Conservation (phyloP, 2,329 filamentous ascomycete species). For the Sporothrix pallida region DNA sequence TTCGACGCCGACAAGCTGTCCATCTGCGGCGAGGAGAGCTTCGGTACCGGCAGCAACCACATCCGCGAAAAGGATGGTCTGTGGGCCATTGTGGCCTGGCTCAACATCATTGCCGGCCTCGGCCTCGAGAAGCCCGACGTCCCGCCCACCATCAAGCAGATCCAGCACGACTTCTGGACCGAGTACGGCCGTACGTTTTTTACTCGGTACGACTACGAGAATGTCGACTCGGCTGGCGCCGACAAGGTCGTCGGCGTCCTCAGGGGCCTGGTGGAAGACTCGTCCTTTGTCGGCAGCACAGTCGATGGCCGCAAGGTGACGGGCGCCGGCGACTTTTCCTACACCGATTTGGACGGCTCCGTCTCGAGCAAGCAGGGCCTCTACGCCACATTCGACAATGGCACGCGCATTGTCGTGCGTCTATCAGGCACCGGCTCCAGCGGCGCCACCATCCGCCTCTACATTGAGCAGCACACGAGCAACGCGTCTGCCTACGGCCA, state of each 20-base stretch:
- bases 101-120: slow-evolving; percentile 97
- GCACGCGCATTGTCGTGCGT: slow-evolving; percentile 92
- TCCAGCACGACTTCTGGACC: slow-evolving; percentile 96
- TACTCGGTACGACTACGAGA: slow-evolving; percentile 98
- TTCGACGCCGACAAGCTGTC: slow-evolving; percentile 96
- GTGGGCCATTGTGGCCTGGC: slow-evolving; percentile 96
- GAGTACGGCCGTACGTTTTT: slow-evolving; percentile 98
- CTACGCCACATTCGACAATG: slow-evolving; percentile 91
- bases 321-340: slow-evolving; percentile 94
- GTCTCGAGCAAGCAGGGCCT: slow-evolving; percentile 96
- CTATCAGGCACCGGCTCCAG: slow-evolving; percentile 94
- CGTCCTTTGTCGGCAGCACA: slow-evolving; percentile 79
- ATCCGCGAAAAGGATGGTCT: slow-evolving; percentile 99
- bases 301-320: slow-evolving; percentile 78
- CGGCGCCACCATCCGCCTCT: slow-evolving; percentile 93
- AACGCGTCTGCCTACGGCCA: slow-evolving; percentile 77
- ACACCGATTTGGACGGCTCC: slow-evolving; percentile 97
- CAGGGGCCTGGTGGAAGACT: slow-evolving; percentile 75
- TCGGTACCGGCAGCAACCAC: slow-evolving; percentile 97
- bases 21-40: slow-evolving; percentile 98
- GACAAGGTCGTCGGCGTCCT: slow-evolving; percentile 87
- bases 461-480: slow-evolving; percentile 92
- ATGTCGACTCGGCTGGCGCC: slow-evolving; percentile 88
- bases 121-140: slow-evolving; percentile 79
- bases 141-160: slow-evolving; percentile 90